These are phyloP conservation scores for Nakazawaea ishiwadae DNA, from an alignment of 805 yeast genomes.

Conservation along the genomic window DNA sequence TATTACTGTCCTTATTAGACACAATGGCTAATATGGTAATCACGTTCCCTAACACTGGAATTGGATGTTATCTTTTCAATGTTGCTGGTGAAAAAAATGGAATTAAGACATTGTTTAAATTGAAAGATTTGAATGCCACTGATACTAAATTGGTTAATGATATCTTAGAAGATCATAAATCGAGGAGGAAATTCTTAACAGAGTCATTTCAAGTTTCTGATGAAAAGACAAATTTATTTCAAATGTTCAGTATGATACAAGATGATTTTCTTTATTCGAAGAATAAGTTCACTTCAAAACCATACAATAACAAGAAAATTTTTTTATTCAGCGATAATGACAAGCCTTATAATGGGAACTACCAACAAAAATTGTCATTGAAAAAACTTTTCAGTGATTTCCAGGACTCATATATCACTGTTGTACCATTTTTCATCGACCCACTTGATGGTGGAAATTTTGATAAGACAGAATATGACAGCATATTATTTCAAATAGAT, in stretches of 20 bases:
- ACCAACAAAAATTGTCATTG: constrained; percentile 39
- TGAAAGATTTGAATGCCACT: constrained; percentile 49
- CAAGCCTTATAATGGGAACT: constrained; percentile 47
- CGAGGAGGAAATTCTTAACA: constrained; percentile 17
- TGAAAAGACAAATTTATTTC: constrained; percentile 24
- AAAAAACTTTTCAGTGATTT: constrained; percentile 58
- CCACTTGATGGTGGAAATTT: constrained; percentile 26
- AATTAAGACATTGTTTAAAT: constrained; percentile 43
- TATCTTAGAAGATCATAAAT: constrained; percentile 37
- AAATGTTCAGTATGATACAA: constrained; percentile 45
- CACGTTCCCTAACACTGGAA: constrained; percentile 61
- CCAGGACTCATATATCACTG: constrained; percentile 44
- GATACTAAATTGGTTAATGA: constrained; percentile 55
- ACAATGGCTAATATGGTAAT: constrained; percentile 63
- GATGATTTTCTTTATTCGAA: constrained; percentile 45
- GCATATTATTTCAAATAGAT: constrained; percentile 34
- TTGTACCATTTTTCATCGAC: constrained; percentile 62
- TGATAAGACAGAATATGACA: constrained; percentile 46
- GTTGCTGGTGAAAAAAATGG: constrained; percentile 38
- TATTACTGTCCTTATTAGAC: constrained; percentile 53
- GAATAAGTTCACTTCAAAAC: constrained; percentile 25
- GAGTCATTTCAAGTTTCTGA: constrained; percentile 25
- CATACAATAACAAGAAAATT: constrained; percentile 52
- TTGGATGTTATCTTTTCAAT: constrained; percentile 67
- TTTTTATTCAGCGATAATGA: constrained; percentile 76